Evolutionary conservation across 1,284 basidiomycete genomes (phyloP).

Genomic region (Tremellales sp.): DNA sequence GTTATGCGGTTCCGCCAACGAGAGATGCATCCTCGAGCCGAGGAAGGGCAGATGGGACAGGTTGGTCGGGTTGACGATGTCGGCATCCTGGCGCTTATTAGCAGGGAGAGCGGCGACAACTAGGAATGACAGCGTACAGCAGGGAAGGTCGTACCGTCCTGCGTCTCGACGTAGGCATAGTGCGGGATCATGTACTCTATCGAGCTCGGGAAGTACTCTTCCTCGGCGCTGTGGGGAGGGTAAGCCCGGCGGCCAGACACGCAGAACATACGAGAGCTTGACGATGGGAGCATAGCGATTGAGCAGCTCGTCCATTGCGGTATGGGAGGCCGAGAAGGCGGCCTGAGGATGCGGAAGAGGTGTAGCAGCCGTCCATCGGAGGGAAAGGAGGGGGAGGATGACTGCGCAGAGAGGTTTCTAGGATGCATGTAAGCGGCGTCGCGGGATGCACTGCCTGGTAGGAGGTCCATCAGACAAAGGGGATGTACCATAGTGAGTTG

Average conservation of each 20-base stretch:
- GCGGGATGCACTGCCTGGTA: too few relatives aligned
- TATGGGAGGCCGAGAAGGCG: too few relatives aligned
- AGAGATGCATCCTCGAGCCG: conserved; percentile 22
- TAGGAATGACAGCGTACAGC: conserved; percentile 3
- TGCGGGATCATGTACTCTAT: conserved; percentile 44
- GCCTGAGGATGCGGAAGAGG: too few relatives aligned
- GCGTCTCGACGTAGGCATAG: conserved; percentile 29
- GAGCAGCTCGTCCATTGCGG: conserved; percentile 36
- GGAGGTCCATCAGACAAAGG: too few relatives aligned
- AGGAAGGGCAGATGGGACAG: conserved; percentile 20
- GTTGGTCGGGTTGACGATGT: conserved; percentile 11
- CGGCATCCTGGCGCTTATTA: background rate
- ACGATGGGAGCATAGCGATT: conserved; percentile 39
- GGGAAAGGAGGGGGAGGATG: too few relatives aligned
- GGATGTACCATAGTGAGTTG: too few relatives aligned
- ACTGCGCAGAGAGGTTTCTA: too few relatives aligned
- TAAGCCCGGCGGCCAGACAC: background rate
- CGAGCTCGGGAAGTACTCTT: conserved; percentile 41
- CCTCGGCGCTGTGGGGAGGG: conserved; percentile 18
- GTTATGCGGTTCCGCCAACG: conserved; percentile 32
- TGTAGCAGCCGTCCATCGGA: too few relatives aligned
- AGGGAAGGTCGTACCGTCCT: background rate
- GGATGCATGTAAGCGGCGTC: too few relatives aligned
- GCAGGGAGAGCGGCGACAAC: conserved; percentile 5
- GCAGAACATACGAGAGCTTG: conserved; percentile 37